Evolutionary conservation across 2,329 filamentous ascomycete genomes (phyloP), one percentile per base, ranked within the genome.

Genomic region (Diaporthe eres): DNA sequence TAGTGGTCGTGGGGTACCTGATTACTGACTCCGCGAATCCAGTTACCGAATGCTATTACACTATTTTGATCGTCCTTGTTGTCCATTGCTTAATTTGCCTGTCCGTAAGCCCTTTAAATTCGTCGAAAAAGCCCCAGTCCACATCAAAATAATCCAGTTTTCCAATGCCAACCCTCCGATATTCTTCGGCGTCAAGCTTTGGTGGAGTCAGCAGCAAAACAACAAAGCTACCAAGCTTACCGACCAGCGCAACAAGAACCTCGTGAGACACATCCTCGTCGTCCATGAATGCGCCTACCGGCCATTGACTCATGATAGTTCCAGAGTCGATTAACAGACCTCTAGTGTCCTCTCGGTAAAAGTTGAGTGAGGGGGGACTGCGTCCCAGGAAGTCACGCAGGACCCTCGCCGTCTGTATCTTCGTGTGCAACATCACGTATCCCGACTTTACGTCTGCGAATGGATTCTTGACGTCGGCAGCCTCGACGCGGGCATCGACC

Each of bases 181-280:
- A 55, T 9, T 55, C n/a, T 3, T 31, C 51, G 13, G 25, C 51
- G n/a, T 31, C 51, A 55, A 55, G 12, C 25, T 3, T 15, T 17
- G 51, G 51, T 28, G 51, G 51, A 31, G 4, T 22, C 25, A 55
- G 25, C 6, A 55, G 25, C 51, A 55, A 17, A 55, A 4, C 51
- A 28, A 31, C 12, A n/a, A 1, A n/a, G 0, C 1, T 3, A 1
- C 13, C 10, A 2, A 31, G 5, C 4, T 31, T 5, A 28, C 25
- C 51, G 51, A 55, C 22, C 12, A 55, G 6, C 22, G 51, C 51
- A 55, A 55, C 25, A 12, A 55, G 6, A 17, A 55, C 25, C n/a
- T 55, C 13, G 5, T 19, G 12, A 28, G 5, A 8, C 51, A 55
- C 13, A 28, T 55, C 25, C 25, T 55, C 51, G 51, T 55, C 51